A percentile compares a stretch with the other conserved stretches of the same genome.
These are phyloP conservation scores for Nicotiana knightiana DNA, from an alignment of 257 asterid species.

Conservation along the genomic window DNA sequence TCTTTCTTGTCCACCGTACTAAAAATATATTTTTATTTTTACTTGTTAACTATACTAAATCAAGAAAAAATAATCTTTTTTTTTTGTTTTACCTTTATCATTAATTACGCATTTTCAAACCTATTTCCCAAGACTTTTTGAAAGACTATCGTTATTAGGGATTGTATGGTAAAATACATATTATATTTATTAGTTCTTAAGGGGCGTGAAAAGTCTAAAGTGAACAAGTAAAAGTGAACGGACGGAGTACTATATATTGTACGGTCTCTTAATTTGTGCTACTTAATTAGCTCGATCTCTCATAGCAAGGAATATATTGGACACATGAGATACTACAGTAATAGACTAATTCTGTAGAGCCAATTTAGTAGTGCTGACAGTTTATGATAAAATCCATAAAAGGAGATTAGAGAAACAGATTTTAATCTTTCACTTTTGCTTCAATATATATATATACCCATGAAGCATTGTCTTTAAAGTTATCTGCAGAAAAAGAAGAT, in stretches of 20 bases:
- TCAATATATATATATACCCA: slow-evolving; percentile 15
- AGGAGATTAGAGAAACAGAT: slow-evolving; percentile 7
- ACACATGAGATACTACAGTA: background rate
- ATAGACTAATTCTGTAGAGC: background rate
- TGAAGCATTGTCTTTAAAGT: slow-evolving; percentile 31
- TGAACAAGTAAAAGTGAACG: too few relatives aligned
- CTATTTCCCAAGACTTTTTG: too few relatives aligned
- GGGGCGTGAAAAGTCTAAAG: too few relatives aligned
- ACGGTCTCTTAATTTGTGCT: background rate
- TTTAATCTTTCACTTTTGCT: slow-evolving; percentile 10
- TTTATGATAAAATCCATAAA: slow-evolving; percentile 31
- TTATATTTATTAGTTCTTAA: too few relatives aligned
- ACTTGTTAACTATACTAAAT: too few relatives aligned
- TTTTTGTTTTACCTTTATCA: too few relatives aligned
- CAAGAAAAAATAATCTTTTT: too few relatives aligned
- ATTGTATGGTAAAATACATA: too few relatives aligned
- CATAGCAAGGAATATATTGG: background rate
- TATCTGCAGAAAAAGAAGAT: slow-evolving; percentile 23
- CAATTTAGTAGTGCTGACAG: background rate
- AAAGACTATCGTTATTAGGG: too few relatives aligned
- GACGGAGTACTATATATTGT: background rate
- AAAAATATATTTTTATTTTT: too few relatives aligned
- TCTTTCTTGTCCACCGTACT: too few relatives aligned
- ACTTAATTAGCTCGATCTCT: background rate
- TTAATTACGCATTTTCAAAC: too few relatives aligned